Percentiles rank a stretch among this genome's conserved stretches.
Evolutionary conservation across 2,329 filamentous ascomycete genomes (phyloP).

Genomic region (Cercospora sp.): DNA sequence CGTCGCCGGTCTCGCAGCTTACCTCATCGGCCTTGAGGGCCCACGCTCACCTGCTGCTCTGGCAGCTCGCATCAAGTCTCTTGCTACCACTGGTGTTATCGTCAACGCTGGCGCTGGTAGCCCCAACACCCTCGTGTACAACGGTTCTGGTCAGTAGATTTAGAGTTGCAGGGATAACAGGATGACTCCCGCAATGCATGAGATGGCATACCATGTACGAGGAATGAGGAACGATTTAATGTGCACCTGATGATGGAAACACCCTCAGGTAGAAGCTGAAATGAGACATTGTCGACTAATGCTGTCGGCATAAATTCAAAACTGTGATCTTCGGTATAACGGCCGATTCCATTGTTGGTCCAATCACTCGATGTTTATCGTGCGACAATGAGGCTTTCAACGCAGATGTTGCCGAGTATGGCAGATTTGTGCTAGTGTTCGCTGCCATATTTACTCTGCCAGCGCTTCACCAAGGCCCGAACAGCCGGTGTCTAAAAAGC

Average conservation of each 20-base stretch:
- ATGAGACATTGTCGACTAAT: neutral
- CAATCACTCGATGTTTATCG: too few species aligned
- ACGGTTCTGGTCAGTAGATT: slow-evolving; percentile 40
- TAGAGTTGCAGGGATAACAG: neutral
- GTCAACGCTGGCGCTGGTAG: slow-evolving; percentile 38
- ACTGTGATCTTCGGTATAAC: neutral
- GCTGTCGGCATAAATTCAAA: neutral
- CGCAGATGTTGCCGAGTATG: too few species aligned
- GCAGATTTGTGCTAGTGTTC: too few species aligned
- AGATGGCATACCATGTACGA: neutral
- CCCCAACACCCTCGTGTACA: slow-evolving; percentile 57
- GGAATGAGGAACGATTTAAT: neutral
- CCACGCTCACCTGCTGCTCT: slow-evolving; percentile 47
- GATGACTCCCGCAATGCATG: neutral
- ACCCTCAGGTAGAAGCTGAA: neutral
- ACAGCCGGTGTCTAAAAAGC: too few species aligned
- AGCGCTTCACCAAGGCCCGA: too few species aligned
- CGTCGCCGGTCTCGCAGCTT: slow-evolving; percentile 64
- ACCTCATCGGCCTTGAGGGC: slow-evolving; percentile 59
- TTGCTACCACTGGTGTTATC: slow-evolving; percentile 42
- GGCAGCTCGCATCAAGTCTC: slow-evolving; percentile 48
- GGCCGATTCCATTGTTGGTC: too few species aligned
- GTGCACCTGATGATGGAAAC: neutral
- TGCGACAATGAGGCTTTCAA: too few species aligned
- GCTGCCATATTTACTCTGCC: too few species aligned